Evolutionary conservation across 1,284 basidiomycete genomes (phyloP).

Genomic region (Peniophora sp.): DNA sequence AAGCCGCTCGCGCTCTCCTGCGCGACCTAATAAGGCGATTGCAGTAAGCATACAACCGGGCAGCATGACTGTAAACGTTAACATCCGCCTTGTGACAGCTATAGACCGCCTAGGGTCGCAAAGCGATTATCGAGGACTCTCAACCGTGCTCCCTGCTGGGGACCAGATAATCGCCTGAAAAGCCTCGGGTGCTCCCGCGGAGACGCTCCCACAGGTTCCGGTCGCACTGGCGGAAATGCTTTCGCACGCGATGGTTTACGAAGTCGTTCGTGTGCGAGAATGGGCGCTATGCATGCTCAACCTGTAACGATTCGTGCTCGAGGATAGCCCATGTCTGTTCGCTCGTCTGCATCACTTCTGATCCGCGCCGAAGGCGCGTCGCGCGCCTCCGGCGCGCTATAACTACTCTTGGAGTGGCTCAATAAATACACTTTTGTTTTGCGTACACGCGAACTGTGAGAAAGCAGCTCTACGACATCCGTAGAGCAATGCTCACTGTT

Average conservation of each 20-base stretch:
- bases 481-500: slow-evolving; percentile 5
- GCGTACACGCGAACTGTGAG: too few species aligned
- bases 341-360: background rate
- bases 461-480: too few species aligned
- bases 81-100: slow-evolving; percentile 19
- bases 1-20: too few species aligned
- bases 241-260: slow-evolving; percentile 14
- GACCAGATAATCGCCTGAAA: slow-evolving; percentile 10
- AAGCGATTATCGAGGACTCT: slow-evolving; percentile 34
- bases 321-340: background rate
- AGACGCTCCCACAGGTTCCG: slow-evolving; percentile 33
- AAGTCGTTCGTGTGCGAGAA: slow-evolving; percentile 23
- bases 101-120: slow-evolving; percentile 34
- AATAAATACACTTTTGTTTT: too few species aligned
- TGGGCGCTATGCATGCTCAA: slow-evolving; percentile 34
- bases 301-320: slow-evolving; percentile 32
- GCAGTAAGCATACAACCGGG: slow-evolving; percentile 27
- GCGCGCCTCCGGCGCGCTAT: too few species aligned
- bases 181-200: slow-evolving; percentile 14
- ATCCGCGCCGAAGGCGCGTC: too few species aligned
- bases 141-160: slow-evolving; percentile 33
- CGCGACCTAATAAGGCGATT: too few species aligned
- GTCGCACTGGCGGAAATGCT: slow-evolving; percentile 33
- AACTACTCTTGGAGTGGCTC: too few species aligned
- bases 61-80: background rate